Conservation (phyloP, 192 early-diverging fungal genomes). For the Backusella luteola region DNA sequence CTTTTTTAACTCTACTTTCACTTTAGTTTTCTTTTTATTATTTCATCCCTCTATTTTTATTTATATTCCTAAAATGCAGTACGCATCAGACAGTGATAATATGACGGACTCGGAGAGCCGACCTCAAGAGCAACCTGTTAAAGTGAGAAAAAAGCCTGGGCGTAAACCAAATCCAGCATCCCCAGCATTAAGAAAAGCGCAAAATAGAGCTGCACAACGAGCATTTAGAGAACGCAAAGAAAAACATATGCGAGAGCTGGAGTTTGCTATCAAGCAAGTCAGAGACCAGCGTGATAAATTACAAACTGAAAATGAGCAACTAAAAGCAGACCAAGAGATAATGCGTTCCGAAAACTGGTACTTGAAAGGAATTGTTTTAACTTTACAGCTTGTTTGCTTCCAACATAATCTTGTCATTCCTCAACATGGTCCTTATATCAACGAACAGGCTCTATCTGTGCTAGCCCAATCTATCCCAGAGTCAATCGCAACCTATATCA, state of each 20-base stretch:
- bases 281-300: slow-evolving; percentile 56
- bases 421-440: slow-evolving; percentile 32
- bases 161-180: slow-evolving; percentile 66
- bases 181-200: slow-evolving; percentile 60
- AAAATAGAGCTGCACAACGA: slow-evolving; percentile 88
- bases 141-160: slow-evolving; percentile 53
- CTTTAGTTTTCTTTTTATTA: not conserved
- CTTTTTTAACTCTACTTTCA: not conserved
- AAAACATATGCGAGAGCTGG: slow-evolving; percentile 72
- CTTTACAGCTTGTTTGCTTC: slow-evolving; percentile 36
- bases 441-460: slow-evolving; percentile 22
- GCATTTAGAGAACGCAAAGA: slow-evolving; percentile 88
- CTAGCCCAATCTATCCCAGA: slow-evolving; percentile 23
- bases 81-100: not conserved
- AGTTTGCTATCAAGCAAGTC: slow-evolving; percentile 68
- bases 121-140: not conserved
- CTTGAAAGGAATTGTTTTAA: slow-evolving; percentile 45
- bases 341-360: slow-evolving; percentile 49
- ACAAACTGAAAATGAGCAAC: slow-evolving; percentile 40
- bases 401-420: slow-evolving; percentile 31
- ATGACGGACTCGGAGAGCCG: not conserved
- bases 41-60: not conserved
- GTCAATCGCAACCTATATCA: slow-evolving; percentile 23
- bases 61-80: not conserved
- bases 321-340: slow-evolving; percentile 42